Base-by-base conservation (phyloP, 352 stramenopile species). In the Globisporangium polare region DNA sequence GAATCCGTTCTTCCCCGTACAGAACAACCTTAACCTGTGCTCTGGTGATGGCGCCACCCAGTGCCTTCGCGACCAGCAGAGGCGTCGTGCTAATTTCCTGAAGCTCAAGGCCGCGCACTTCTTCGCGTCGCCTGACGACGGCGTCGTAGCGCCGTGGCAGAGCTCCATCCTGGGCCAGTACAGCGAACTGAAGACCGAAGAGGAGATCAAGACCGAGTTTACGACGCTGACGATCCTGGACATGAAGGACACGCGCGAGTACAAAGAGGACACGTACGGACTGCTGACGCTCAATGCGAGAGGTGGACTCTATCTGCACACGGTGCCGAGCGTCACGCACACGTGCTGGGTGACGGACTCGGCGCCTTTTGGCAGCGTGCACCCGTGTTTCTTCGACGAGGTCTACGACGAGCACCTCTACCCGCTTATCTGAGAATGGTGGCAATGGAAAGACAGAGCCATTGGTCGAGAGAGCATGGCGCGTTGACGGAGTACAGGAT, bases 171-270 rank as follows among this genome's bases (percentile, higher is more conserved):
- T 83, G 13, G 68, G 66, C 5, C 68, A 72, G 20, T 83, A 82
- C 65, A 72, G 56, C 15, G 68, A 78, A 17, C 45, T 85, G 12
- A 22, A 47, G 1, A 64, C 31, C 2, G 22, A 68, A 12, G 56
- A 69, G 24, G 58, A 73, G 26, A 67, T 86, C 3, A 59, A 65
- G 56, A 65, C 56, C 3, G 56, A 66, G 22, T 83, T 72, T 43
- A 60, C 53, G 3, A 47, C 26, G 13, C 46, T 82, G 22, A 24
- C 46, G 17, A 26, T 78, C 18, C 20, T 82, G 13, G 47, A 72
- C 10, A 74, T 80, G 72, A 66, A 56, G 15, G 52, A 73, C 31
- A 77, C 73, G 17, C 20, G 39, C 0, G 75, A 85, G 64, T 82
- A 80, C 63, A 59, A 55, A 13, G 22, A 60, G 5, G 75, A 85